Evolutionary conservation across 169 alveolate genomes (phyloP).

Genomic region (Cryptosporidium baileyi): DNA sequence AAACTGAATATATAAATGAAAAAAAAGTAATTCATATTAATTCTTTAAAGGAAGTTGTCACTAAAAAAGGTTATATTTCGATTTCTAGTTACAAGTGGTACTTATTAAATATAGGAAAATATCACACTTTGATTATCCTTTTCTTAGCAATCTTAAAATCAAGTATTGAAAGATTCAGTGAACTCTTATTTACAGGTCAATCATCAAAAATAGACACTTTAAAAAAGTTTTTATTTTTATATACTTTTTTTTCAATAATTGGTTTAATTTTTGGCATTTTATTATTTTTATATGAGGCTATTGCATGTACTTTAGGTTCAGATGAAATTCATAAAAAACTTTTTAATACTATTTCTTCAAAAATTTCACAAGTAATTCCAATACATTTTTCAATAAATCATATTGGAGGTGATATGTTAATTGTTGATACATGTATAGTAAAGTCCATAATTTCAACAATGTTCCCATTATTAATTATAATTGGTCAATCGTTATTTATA

Average conservation of each 20-base stretch:
- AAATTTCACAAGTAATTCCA: background rate
- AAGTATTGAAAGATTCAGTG: background rate
- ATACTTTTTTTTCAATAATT: background rate
- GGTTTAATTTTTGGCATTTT: slow-evolving; percentile 16
- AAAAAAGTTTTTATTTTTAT: background rate
- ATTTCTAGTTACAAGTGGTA: slow-evolving; percentile 21
- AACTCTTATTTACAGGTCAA: slow-evolving; percentile 3
- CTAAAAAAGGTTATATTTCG: slow-evolving; percentile 19
- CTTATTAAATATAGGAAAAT: background rate
- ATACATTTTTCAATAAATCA: background rate
- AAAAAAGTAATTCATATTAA: background rate
- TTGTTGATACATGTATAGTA: slow-evolving; percentile 49
- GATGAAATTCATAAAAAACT: background rate
- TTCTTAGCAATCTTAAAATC: background rate
- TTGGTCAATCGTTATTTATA: background rate
- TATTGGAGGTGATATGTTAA: slow-evolving; percentile 53
- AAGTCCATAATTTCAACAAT: slow-evolving; percentile 40
- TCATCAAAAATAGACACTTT: background rate
- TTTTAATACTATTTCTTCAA: background rate
- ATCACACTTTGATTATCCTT: background rate
- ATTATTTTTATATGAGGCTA: background rate
- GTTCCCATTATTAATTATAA: slow-evolving; percentile 14
- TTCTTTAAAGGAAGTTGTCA: background rate
- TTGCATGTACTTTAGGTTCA: slow-evolving; percentile 37
- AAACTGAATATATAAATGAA: too few relatives aligned